Evolutionary conservation across 805 yeast species (phyloP), one percentile per base, ranked within the genome.

Genomic region (Wickerhamomyces sydowiorum): DNA sequence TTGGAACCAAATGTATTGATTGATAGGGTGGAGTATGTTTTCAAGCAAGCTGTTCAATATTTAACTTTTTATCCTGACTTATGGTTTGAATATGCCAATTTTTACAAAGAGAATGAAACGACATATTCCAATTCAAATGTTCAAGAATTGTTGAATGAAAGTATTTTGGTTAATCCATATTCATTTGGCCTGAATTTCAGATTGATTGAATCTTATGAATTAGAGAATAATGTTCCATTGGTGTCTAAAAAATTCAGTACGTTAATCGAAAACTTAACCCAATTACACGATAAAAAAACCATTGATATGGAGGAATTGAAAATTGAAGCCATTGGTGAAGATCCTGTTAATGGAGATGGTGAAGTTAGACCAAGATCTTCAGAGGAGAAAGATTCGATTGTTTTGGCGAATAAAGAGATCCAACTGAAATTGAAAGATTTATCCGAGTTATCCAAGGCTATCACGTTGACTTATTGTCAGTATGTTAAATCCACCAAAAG

Each of bases 401-500:
- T 49, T 25, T 43, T 50, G 45, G 38, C 50, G 15, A 36, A 37
- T 21, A 15, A 53, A 21, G 43, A 42, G 12, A 34, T 57, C 17
- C 50, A 51, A 28, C 20, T 44, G 6, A 40, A 49, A 17, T 34
- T 45, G 14, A 36, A 46, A 19, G 53, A 40, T 30, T 44, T 43
- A 31, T 48, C 50, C 24, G 61, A 57, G 20, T 52, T 45, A 19
- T 48, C 64, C 1, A 57, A 64, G 44, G 62, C 72, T 8, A 68
- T 86, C 28, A 85, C 96, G 0, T 66, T 75, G 36, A 81, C 81
- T 6, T 86, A 82, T 58, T 75, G 82, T 24, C 75, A 76, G 47
- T 78, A 76, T 47, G 82, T 88, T 88, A 76, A 79, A 56, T 70
- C 86, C 15, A 67, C 78, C 48, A 87, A 86, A 53, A 70, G 96